These are phyloP conservation scores for Rhododendron henanense DNA, from an alignment of 148 eudicot genomes.

Conservation along the genomic window DNA sequence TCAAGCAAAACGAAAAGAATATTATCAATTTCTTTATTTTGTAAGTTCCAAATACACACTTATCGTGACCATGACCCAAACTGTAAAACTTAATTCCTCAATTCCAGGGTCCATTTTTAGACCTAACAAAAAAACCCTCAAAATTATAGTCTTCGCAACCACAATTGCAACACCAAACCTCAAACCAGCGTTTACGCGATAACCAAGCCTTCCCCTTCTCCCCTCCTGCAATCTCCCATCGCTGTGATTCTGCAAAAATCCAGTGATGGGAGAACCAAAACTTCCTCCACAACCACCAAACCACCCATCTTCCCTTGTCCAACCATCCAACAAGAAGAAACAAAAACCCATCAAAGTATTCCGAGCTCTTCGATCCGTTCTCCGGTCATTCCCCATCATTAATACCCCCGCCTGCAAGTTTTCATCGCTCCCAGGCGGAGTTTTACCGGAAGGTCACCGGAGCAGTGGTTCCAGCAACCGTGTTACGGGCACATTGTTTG, in stretches of 20 bases:
- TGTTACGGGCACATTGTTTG: constrained; percentile 59
- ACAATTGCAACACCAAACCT: not conserved
- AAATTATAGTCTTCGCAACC: not conserved
- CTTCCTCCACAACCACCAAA: constrained; percentile 20
- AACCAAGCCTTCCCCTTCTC: not conserved
- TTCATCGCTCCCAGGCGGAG: constrained; percentile 46
- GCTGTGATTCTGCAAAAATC: constrained; percentile 19
- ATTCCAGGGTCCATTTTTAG: constrained; percentile 5
- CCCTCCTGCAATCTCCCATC: constrained; percentile 34
- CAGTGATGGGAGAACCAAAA: constrained; percentile 45
- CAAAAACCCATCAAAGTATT: constrained; percentile 30
- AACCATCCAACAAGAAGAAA: constrained; percentile 52
- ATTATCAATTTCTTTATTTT: not conserved
- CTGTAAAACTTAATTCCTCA: not conserved
- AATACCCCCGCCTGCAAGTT: constrained; percentile 42
- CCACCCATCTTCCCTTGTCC: constrained; percentile 31
- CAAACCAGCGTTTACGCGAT: not conserved
- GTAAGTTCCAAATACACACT: not conserved
- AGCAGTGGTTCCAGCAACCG: constrained; percentile 14
- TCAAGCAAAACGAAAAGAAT: not conserved
- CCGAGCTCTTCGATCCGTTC: constrained; percentile 45
- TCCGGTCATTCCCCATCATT: constrained; percentile 65
- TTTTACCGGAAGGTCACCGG: constrained; percentile 29
- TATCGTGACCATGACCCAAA: not conserved
- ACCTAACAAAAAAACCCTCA: not conserved